phyloP scores from a whole-genome alignment of 352 stramenopile genomes.

The Globisporangium nodosum region DNA sequence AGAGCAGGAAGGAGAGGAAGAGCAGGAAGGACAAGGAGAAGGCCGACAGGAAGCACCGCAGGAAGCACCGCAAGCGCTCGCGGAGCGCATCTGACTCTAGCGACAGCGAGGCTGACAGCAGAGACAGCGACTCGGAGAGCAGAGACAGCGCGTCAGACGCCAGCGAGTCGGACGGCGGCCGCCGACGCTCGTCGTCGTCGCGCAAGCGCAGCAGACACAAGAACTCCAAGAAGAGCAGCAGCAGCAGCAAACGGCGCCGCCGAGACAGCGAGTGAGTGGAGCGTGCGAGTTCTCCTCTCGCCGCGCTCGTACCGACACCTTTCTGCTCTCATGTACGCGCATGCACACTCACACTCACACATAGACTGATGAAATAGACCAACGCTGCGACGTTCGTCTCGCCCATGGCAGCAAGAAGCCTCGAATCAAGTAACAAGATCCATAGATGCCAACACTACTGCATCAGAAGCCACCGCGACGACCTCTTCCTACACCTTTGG shows the following conservation, averaged over 20 bases:
- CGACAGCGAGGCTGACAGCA: conserved; percentile 12
- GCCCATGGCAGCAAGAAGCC: too few relatives aligned
- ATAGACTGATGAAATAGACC: too few relatives aligned
- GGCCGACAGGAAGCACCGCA: conserved; percentile 15
- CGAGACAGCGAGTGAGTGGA: conserved; percentile 10
- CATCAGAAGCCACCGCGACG: too few relatives aligned
- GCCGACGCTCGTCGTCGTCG: conserved; percentile 15
- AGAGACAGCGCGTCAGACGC: conserved; percentile 12
- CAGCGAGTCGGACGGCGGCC: conserved; percentile 11
- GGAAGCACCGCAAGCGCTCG: conserved; percentile 16
- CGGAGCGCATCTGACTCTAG: conserved; percentile 12
- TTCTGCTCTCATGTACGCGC: not conserved
- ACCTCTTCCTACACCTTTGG: too few relatives aligned
- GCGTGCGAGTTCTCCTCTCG: too few relatives aligned
- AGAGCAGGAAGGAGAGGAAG: conserved; percentile 13
- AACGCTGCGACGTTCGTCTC: too few relatives aligned
- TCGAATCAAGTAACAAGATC: too few relatives aligned
- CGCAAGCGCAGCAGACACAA: conserved; percentile 9
- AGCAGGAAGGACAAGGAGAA: conserved; percentile 23
- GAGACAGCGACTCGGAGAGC: conserved; percentile 5
- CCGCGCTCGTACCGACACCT: not conserved
- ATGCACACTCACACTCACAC: too few relatives aligned
- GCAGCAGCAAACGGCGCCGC: conserved; percentile 13
- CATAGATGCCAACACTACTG: too few relatives aligned
- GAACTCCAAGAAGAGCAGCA: conserved; percentile 11